Evolutionary conservation across 805 yeast species (phyloP).

Genomic region (Candida yuanshanica): DNA sequence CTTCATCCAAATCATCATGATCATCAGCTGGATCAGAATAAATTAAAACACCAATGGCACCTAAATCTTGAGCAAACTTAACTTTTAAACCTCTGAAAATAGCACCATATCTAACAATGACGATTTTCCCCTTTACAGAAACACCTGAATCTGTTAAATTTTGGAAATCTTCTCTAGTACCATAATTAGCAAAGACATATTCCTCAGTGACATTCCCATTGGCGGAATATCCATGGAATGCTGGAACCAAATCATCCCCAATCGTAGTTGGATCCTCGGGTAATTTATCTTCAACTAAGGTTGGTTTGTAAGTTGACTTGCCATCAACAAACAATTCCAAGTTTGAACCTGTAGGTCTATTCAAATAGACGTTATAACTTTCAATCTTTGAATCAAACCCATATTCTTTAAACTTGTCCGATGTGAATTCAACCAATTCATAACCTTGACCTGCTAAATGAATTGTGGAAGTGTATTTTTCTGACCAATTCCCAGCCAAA

Average conservation of each 20-base stretch:
- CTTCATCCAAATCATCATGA: conserved; percentile 51
- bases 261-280: conserved; percentile 42
- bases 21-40: conserved; percentile 71
- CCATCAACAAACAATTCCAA: conserved; percentile 35
- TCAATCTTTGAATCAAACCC: conserved; percentile 53
- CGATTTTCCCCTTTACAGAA: conserved; percentile 51
- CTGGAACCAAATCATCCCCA: conserved; percentile 49
- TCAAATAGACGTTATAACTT: conserved; percentile 54
- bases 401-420: conserved; percentile 48
- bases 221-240: conserved; percentile 74
- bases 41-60: conserved; percentile 60
- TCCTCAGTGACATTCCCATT: conserved; percentile 68
- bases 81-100: conserved; percentile 72
- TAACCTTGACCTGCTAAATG: conserved; percentile 55
- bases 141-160: conserved; percentile 41
- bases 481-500: conserved; percentile 47
- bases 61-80: conserved; percentile 66
- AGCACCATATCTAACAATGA: conserved; percentile 59
- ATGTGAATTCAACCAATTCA: conserved; percentile 53
- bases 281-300: conserved; percentile 46
- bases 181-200: conserved; percentile 65
- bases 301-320: conserved; percentile 42
- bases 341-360: conserved; percentile 54
- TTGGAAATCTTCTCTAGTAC: conserved; percentile 55
- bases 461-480: conserved; percentile 41